Conservation (phyloP, 257 asterid species). For the Salvia hispanica region DNA sequence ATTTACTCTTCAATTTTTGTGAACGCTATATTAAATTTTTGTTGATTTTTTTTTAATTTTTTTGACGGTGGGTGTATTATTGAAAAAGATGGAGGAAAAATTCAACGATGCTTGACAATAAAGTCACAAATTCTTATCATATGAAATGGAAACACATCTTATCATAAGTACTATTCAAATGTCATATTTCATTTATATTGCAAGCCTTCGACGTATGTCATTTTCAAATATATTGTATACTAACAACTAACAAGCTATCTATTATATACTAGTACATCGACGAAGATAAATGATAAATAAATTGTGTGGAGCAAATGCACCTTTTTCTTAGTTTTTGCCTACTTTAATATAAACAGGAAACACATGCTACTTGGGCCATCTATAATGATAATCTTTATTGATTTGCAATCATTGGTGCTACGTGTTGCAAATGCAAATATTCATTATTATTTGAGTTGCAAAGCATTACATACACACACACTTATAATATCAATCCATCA, state of each 20-base stretch:
- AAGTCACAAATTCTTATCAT: background rate
- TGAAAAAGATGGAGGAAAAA: background rate
- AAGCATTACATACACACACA: no score
- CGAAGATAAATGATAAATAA: background rate
- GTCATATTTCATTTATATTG: background rate
- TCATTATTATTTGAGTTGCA: no score
- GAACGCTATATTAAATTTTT: background rate
- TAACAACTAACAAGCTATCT: background rate
- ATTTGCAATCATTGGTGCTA: no score
- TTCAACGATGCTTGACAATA: background rate
- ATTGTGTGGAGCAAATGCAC: background rate
- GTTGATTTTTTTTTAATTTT: background rate
- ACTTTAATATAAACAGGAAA: conserved; percentile 23
- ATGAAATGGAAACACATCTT: background rate
- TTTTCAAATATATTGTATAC: background rate
- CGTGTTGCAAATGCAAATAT: no score
- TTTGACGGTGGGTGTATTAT: background rate
- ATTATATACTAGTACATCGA: background rate
- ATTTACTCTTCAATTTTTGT: background rate
- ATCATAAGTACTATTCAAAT: background rate
- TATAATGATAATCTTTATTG: background rate
- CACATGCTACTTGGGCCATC: conserved; percentile 25
- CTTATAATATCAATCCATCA: no score
- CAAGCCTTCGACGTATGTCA: background rate
- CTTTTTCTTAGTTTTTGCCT: conserved; percentile 1